These are phyloP conservation scores for Aspergillus flavus DNA, from an alignment of 2,329 filamentous ascomycete species.

Conservation along the genomic window DNA sequence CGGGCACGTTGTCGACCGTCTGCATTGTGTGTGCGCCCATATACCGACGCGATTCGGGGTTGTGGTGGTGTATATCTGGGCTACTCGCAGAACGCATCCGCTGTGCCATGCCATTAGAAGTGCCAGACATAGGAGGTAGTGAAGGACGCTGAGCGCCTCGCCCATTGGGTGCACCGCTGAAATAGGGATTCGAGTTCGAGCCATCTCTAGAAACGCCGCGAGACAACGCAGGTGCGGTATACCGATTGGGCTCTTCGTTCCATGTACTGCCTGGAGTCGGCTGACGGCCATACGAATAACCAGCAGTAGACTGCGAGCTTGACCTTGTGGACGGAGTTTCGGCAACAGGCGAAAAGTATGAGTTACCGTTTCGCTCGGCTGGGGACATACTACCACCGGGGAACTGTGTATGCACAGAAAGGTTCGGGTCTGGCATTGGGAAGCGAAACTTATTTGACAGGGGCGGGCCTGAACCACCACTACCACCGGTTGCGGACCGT, in stretches of 20 bases:
- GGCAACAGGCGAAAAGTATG: constrained; percentile 87
- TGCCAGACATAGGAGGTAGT: constrained; percentile 69
- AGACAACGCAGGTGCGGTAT: constrained; percentile 85
- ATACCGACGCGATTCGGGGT: constrained; percentile 52
- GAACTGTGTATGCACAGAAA: constrained; percentile 70
- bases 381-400: constrained; percentile 60
- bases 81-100: constrained; percentile 91
- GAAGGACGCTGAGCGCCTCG: constrained; percentile 68
- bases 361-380: constrained; percentile 66
- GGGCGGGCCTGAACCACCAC: constrained; percentile 40
- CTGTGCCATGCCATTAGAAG: constrained; percentile 59
- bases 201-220: constrained; percentile 79
- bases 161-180: constrained; percentile 64
- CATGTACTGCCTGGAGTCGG: constrained; percentile 67
- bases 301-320: constrained; percentile 61
- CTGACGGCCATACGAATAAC: constrained; percentile 80
- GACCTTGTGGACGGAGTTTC: constrained; percentile 65
- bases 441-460: constrained; percentile 64
- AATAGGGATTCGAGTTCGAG: constrained; percentile 64
- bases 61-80: constrained; percentile 80
- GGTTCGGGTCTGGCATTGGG: constrained; percentile 63
- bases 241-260: constrained; percentile 75
- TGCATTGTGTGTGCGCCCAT: constrained; percentile 59
- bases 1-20: constrained; percentile 62
- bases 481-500: constrained; percentile 72